Evolutionary conservation across 176 grass and related monocot genomes (phyloP).

Genomic region (Eleusine coracana): DNA sequence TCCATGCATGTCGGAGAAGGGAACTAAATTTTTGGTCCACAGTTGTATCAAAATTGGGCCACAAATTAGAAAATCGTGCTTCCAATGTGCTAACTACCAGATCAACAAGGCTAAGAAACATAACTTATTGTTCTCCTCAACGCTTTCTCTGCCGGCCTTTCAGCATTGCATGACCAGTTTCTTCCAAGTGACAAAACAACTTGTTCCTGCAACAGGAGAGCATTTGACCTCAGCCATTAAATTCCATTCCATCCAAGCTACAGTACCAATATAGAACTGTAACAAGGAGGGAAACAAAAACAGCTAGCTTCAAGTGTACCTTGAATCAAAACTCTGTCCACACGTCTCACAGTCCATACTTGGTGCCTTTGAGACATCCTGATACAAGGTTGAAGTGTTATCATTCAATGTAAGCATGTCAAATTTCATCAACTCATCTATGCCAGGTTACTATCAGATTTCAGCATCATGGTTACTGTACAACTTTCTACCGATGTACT

Average conservation of each 20-base stretch:
- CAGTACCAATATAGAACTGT: background rate
- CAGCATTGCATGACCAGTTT: slow-evolving; percentile 74
- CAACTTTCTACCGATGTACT: background rate
- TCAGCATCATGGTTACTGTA: background rate
- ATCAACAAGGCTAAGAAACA: slow-evolving; percentile 17
- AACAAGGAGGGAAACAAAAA: background rate
- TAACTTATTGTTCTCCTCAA: slow-evolving; percentile 13
- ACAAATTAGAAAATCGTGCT: slow-evolving; percentile 9
- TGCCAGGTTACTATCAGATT: slow-evolving; percentile 8
- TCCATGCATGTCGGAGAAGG: background rate
- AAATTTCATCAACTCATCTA: slow-evolving; percentile 10
- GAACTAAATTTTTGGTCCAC: background rate
- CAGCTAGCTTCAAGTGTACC: slow-evolving; percentile 44
- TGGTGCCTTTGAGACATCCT: slow-evolving; percentile 57
- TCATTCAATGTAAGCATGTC: background rate
- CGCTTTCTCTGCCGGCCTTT: slow-evolving; percentile 54
- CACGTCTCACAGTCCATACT: slow-evolving; percentile 81
- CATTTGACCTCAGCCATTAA: slow-evolving; percentile 21
- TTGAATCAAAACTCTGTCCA: slow-evolving; percentile 81
- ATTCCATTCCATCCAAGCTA: background rate
- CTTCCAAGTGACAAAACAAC: slow-evolving; percentile 83
- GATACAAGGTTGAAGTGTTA: slow-evolving; percentile 27
- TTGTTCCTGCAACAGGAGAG: slow-evolving; percentile 64
- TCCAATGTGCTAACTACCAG: slow-evolving; percentile 13
- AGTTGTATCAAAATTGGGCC: slow-evolving; percentile 33